A percentile compares a stretch with the other conserved stretches of the same genome.
Evolutionary conservation across 2,329 filamentous ascomycete genomes (phyloP).

Genomic region (Fusarium tuaranense): DNA sequence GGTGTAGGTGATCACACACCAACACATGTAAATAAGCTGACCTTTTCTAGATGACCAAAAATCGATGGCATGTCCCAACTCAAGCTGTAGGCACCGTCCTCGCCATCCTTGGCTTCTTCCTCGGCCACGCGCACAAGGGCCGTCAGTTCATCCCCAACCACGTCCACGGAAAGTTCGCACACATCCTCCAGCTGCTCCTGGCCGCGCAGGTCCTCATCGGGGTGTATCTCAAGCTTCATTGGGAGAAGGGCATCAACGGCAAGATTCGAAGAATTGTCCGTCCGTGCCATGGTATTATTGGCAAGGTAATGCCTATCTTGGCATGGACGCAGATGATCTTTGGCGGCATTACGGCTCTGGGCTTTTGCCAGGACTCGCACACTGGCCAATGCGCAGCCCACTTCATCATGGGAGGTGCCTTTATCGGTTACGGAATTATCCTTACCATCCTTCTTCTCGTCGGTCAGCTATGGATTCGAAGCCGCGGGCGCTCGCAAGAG

Average conservation of each 20-base stretch:
- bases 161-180: conserved; percentile 84
- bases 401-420: conserved; percentile 98
- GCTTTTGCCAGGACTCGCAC: conserved; percentile 94
- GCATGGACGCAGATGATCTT: conserved; percentile 97
- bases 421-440: conserved; percentile 92
- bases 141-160: conserved; percentile 83
- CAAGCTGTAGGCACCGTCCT: conserved; percentile 81
- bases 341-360: conserved; percentile 90
- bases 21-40: conserved; percentile 5
- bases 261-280: conserved; percentile 80
- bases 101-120: conserved; percentile 86
- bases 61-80: conserved; percentile 92
- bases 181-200: conserved; percentile 83
- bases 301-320: conserved; percentile 87
- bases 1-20: conserved; percentile 70
- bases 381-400: conserved; percentile 93
- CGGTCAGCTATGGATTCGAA: conserved; percentile 87
- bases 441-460: conserved; percentile 88
- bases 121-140: conserved; percentile 91
- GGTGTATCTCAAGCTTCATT: conserved; percentile 88
- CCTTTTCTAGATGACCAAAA: conserved; percentile 78
- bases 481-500: conserved; percentile 89
- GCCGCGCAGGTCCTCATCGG: conserved; percentile 82
- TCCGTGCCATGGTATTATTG: conserved; percentile 80
- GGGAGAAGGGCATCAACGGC: conserved; percentile 85